Evolutionary conservation across 768 basidiomycete genomes (phyloP), one percentile per base, ranked within the genome.

Genomic region (Coprinopsis sp.): DNA sequence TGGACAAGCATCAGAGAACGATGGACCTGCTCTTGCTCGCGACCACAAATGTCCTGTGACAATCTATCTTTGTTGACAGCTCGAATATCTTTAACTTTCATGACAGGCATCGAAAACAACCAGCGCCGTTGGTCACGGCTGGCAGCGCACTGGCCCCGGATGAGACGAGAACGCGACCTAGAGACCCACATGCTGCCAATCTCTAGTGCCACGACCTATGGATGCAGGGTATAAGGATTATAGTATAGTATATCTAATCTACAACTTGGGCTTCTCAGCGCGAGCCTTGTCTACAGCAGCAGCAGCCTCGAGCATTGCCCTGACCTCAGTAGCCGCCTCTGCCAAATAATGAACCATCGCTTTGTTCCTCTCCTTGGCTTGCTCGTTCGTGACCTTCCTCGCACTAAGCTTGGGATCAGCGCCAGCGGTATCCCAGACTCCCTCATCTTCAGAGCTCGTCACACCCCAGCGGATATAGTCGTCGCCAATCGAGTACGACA

Each of bases 401-500:
- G n/a, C 18, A 24, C 37, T 39, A 5, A 39, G 25, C 22, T 28
- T 18, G 27, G 7, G 11, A 11, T 30, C 18, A 7, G 4, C 27
- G 10, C 40, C 40, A 28, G 24, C 40, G 27, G 40, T 42, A 42
- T 42, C 40, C 28, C 40, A 42, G 27, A 42, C 40, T 4, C 27
- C 40, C 27, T 42, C 40, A 29, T 42, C 40, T 31, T 42, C 31
- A 30, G 29, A 44, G 44, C 84, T 85, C 54, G 93, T 95, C 54
- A 96, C 84, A 42, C 88, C 91, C 91, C 92, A 97, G 38, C 90
- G 81, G 46, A 98, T 78, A 54, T 84, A 84, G 41, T 82, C 66
- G 49, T 89, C 82, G 25, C 84, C 88, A 58, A 99, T 94, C 3
- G 89, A 75, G 66, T 99, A 98, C 25, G 90, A 81, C 24, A 97